Percentiles rank a stretch among this genome's conserved stretches.
Conservation (phyloP, 345 rosid genomes). For the Psidium guajava region DNA sequence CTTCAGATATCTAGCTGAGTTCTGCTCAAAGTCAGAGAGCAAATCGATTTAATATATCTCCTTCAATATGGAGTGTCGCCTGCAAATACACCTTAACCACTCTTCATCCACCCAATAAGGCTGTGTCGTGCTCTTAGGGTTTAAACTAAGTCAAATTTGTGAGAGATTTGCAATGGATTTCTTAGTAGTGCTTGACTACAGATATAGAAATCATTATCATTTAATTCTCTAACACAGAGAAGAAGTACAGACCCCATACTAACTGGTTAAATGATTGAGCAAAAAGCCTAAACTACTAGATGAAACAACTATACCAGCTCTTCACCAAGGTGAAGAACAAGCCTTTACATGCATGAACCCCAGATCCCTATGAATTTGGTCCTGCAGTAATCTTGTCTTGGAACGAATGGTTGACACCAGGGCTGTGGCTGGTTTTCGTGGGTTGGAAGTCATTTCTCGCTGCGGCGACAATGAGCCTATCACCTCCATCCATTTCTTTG, state of each 20-base stretch:
- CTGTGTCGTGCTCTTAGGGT: not conserved
- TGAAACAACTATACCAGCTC: not conserved
- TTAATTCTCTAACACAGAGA: not conserved
- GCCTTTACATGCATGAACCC: not conserved
- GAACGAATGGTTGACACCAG: conserved; percentile 23
- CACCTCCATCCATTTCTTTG: not conserved
- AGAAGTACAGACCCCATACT: not conserved
- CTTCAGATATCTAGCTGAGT: not conserved
- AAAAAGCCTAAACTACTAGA: not conserved
- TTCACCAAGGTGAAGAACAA: not conserved
- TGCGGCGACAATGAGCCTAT: too few species aligned
- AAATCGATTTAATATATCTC: not conserved
- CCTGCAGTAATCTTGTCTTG: not conserved
- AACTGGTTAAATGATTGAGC: not conserved
- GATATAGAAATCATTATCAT: not conserved
- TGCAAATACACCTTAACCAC: not conserved
- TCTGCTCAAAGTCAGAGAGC: not conserved
- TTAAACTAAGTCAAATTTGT: not conserved
- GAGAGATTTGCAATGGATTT: not conserved
- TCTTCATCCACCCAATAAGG: not conserved
- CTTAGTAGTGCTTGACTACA: not conserved
- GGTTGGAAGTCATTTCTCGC: conserved; percentile 18
- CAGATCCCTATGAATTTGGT: not conserved
- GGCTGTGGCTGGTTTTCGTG: conserved; percentile 29
- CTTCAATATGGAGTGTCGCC: not conserved